Evolutionary conservation across 495 filamentous ascomycete genomes (phyloP), one percentile per base, ranked within the genome.

Genomic region (Immersiella caudata): DNA sequence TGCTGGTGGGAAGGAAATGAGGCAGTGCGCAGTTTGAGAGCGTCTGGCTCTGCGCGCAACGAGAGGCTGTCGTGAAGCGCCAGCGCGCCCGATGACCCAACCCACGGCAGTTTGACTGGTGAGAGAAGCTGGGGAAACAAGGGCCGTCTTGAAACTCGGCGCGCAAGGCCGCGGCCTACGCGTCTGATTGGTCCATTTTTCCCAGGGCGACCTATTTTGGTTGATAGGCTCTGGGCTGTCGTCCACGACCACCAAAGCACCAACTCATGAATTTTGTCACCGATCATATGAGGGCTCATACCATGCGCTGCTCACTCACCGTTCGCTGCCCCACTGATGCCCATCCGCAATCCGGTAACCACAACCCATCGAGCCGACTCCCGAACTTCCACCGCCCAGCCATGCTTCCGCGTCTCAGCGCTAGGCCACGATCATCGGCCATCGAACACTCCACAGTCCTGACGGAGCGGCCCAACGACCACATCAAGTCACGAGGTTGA

Each of bases 1-100:
- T 24, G 57, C 60, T 62, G n/a, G 29, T 49, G 22, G 60, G 60
- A 62, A 49, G 16, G 49, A 52, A 65, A 52, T 70, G 72, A 70
- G 73, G 73, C 71, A 75, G 73, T 75, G 73, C 64, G 29, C 22
- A 67, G 65, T 74, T 68, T 72, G 69, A 64, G 50, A 62, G 58
- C 50, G 52, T 56, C 51, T 67, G 36, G 65, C 24, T 40, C 58
- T 49, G 68, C 60, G 59, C 56, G 63, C 22, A 71, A 71, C 70
- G 71, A 73, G 64, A 73, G 73, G 73, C 62, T 67, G 60, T 26
- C 65, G 50, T 56, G 67, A 67, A 72, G 67, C 71, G 70, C 70
- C 57, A 54, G 56, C 61, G 33, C 9, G 56, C 61, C 56, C 56
- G 24, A 21, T 46, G 60, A 58, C 33, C 56, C 52, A 29, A 35